phyloP scores from a whole-genome alignment of 441 rosid genomes.

The Populus tomentosa region DNA sequence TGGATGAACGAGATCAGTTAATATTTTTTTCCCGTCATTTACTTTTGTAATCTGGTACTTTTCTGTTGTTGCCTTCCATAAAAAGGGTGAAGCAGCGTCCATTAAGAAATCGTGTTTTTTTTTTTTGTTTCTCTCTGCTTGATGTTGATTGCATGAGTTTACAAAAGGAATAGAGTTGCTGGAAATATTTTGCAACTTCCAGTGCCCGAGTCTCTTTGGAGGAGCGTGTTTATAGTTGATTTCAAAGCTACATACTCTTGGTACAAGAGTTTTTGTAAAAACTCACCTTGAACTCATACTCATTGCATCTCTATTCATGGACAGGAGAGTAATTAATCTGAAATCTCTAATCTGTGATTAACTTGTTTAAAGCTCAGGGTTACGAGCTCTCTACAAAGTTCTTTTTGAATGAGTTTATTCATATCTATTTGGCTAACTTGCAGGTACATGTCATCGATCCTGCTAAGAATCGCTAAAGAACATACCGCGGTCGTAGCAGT shows the following conservation, averaged over 20 bases:
- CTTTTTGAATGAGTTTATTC: too few relatives aligned
- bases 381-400: neutral
- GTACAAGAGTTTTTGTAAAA: neutral
- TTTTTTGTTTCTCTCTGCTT: too few relatives aligned
- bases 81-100: neutral
- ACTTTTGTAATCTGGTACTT: neutral
- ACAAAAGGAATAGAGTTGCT: too few relatives aligned
- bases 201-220: too few relatives aligned
- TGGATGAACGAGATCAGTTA: conserved; percentile 92
- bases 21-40: conserved; percentile 23
- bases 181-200: too few relatives aligned
- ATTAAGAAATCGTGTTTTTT: too few relatives aligned
- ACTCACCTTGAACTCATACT: neutral
- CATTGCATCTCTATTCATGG: neutral
- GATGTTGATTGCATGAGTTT: too few relatives aligned
- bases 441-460: conserved; percentile 69
- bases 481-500: conserved; percentile 79
- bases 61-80: neutral
- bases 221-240: too few relatives aligned
- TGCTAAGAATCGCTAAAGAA: conserved; percentile 57
- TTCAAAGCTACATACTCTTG: too few relatives aligned
- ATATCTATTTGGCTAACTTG: neutral
- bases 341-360: neutral
- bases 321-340: neutral
- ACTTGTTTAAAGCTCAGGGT: neutral